A percentile compares a stretch with the other conserved stretches of the same genome.
These are phyloP conservation scores for Saturnispora gosingensis DNA, from an alignment of 805 yeast genomes.

Conservation along the genomic window DNA sequence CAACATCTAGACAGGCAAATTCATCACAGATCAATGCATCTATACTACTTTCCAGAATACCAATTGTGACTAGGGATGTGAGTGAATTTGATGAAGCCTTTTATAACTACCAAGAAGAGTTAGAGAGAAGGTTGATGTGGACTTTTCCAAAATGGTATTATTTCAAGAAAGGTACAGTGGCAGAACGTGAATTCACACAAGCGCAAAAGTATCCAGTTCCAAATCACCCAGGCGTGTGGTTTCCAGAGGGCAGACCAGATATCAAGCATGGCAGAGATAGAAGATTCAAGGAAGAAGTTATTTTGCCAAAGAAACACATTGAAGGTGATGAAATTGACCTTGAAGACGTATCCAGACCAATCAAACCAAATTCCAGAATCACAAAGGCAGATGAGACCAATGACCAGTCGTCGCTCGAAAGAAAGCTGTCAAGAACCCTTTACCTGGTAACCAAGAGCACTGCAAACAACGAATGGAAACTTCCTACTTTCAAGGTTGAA, in stretches of 20 bases:
- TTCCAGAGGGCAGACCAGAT: conserved; percentile 78
- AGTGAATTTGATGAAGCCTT: conserved; percentile 65
- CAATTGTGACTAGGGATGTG: conserved; percentile 73
- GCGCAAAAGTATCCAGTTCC: conserved; percentile 70
- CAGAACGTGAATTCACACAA: conserved; percentile 70
- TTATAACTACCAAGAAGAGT: conserved; percentile 74
- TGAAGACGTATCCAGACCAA: conserved; percentile 58
- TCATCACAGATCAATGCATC: background rate
- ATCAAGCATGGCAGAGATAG: conserved; percentile 84
- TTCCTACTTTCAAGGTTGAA: conserved; percentile 55
- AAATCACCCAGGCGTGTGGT: conserved; percentile 67
- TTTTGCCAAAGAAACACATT: conserved; percentile 45
- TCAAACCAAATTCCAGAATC: conserved; percentile 57
- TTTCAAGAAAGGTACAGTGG: conserved; percentile 80
- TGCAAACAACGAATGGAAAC: conserved; percentile 47
- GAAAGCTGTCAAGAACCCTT: conserved; percentile 70
- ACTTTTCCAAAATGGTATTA: conserved; percentile 92
- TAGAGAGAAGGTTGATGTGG: conserved; percentile 92
- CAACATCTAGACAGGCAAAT: background rate
- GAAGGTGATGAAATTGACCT: conserved; percentile 27
- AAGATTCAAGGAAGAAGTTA: conserved; percentile 65
- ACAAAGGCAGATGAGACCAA: conserved; percentile 67
- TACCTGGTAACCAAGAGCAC: conserved; percentile 53
- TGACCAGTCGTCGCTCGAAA: conserved; percentile 62
- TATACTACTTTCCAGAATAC: conserved; percentile 53